Evolutionary conservation across 805 yeast genomes (phyloP).

Genomic region (Lipomyces oligophaga): DNA sequence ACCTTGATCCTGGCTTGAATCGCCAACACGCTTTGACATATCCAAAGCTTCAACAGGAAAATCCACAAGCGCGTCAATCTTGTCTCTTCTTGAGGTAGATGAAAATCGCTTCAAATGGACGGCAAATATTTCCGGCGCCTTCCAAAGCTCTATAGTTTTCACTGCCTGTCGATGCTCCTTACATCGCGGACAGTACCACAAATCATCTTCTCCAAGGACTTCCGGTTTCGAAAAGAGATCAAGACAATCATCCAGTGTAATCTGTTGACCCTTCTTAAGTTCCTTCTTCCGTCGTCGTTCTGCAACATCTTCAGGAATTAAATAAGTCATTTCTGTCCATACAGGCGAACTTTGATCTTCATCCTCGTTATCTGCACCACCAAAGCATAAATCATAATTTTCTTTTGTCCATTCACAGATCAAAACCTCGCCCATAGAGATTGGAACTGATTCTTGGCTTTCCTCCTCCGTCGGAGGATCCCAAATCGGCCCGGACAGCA

Average conservation of each 20-base stretch:
- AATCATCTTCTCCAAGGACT: constrained; percentile 77
- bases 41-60: constrained; percentile 85
- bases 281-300: constrained; percentile 32
- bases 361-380: constrained; percentile 40
- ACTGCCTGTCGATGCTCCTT: constrained; percentile 87
- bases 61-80: constrained; percentile 76
- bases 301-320: constrained; percentile 56
- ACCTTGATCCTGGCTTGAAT: constrained; percentile 29
- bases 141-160: constrained; percentile 87
- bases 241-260: constrained; percentile 70
- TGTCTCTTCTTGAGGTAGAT: constrained; percentile 67
- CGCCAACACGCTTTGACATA: constrained; percentile 54
- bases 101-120: constrained; percentile 89
- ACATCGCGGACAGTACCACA: constrained; percentile 92
- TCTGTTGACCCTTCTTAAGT: constrained; percentile 35
- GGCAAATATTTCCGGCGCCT: constrained; percentile 84
- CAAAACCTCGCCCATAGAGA: constrained; percentile 42
- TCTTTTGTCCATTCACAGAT: constrained; percentile 66
- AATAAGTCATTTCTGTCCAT: constrained; percentile 51
- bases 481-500: no score
- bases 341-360: constrained; percentile 49
- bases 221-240: constrained; percentile 74
- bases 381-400: constrained; percentile 51
- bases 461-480: no score
- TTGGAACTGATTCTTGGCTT: no score